A percentile compares a stretch with the other conserved stretches of the same genome.
These are phyloP conservation scores for Penstemon davidsonii DNA, from an alignment of 257 asterid species.

Conservation along the genomic window DNA sequence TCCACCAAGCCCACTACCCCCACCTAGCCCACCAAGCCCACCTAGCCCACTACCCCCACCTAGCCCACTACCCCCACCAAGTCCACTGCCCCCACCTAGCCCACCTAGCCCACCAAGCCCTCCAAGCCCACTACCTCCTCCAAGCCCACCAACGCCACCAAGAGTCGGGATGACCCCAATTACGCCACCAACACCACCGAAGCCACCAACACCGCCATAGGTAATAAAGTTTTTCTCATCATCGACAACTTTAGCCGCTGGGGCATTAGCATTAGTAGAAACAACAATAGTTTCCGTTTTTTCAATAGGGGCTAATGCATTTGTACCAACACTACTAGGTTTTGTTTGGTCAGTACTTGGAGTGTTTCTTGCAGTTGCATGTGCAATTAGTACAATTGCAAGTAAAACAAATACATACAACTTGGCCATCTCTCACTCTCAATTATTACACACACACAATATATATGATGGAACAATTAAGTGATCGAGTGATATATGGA, in stretches of 20 bases:
- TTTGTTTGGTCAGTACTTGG: constrained; percentile 32
- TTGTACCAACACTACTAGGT: constrained; percentile 13
- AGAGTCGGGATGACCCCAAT: constrained; percentile 37
- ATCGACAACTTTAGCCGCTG: constrained; percentile 35
- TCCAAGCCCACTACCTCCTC: not conserved
- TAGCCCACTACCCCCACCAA: not conserved
- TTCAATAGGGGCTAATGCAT: constrained; percentile 21
- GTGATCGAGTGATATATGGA: not conserved
- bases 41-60: constrained; percentile 24
- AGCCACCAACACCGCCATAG: constrained; percentile 69
- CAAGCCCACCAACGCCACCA: constrained; percentile 20
- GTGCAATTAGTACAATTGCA: constrained; percentile 32
- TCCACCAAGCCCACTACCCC: too few relatives aligned
- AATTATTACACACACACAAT: not conserved
- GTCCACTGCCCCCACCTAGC: not conserved
- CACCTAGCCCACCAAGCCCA: too few relatives aligned
- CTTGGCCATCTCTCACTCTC: constrained; percentile 44
- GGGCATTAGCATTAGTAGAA: constrained; percentile 29
- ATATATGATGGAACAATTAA: not conserved
- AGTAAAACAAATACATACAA: constrained; percentile 40
- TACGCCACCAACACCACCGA: constrained; percentile 54
- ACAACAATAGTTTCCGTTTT: constrained; percentile 25
- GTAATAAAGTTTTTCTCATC: constrained; percentile 65
- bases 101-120: not conserved
- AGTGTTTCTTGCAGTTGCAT: constrained; percentile 48